Base-by-base conservation (phyloP, 441 rosid species). In the Jatropha multifida region DNA sequence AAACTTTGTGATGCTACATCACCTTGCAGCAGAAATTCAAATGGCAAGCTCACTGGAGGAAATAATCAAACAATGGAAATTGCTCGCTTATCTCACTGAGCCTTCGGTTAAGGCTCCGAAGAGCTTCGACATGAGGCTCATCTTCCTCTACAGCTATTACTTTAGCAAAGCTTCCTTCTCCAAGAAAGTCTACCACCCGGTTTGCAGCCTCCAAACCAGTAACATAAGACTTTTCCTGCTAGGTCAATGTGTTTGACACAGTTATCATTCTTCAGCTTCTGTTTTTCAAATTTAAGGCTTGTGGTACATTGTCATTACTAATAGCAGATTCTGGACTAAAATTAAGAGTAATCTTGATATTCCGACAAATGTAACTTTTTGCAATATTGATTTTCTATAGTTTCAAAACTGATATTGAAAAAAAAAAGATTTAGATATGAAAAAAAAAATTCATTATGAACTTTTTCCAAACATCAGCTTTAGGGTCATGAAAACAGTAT, bases 201-300 rank as follows among this genome's bases (percentile, higher is more conserved):
- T 88, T 89, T 2, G 89, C 89, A 4, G 90, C 87, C 75, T 86
- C 96, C 0, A 83, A 84, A 38, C 92, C 92, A 0, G 83, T 83
- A n/a, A 87, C 91, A 54, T 83, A 85, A 20, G 87, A 81, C 72
- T 84, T 90, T 79, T 89, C 93, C 88, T 86, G 77, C 76, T 12
- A 1, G 54, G 42, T 7, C 18, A 62, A 26, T 4, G 9, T 44
- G 66, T 9, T 7, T 7, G 27, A 41, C 14, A n/a, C 23, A 12
- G 0, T 40, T 14, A 49, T n/a, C 41, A 14, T 48, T 12, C 3
- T 20, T 7, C 2, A 3, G 7, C 13, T n/a, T 27, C 20, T 41
- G 4, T 23, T 14, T 13, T 75, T n/a, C 13, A 0, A 3, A 60
- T 15, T 20, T 65, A 41, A 40, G 32, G 32, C 32, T 32, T 32